phyloP scores from a whole-genome alignment of 371 early-diverging fungal genomes.

The Mucor indicus region DNA sequence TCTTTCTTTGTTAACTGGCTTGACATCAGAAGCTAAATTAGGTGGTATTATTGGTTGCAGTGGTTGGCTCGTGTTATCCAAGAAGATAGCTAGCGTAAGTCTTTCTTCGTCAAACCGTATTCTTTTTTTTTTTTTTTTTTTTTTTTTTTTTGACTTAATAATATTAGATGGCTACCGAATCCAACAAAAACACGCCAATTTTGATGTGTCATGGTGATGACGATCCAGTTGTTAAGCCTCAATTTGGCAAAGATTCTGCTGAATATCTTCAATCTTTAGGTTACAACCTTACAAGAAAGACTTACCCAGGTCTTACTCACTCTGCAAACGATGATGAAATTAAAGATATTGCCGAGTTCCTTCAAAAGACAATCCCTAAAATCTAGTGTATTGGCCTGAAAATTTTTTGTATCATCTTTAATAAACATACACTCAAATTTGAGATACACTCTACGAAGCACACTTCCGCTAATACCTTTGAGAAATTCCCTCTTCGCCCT shows the following conservation, averaged over 20 bases:
- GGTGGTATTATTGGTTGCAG: constrained; percentile 68
- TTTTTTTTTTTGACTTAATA: too few relatives aligned
- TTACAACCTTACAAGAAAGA: constrained; percentile 70
- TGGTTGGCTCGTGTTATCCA: constrained; percentile 76
- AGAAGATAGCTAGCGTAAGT: constrained; percentile 53
- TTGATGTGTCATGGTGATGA: constrained; percentile 87
- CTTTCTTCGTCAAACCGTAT: not conserved
- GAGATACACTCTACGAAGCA: too few relatives aligned
- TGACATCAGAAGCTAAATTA: constrained; percentile 71
- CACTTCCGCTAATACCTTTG: too few relatives aligned
- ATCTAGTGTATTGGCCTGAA: too few relatives aligned
- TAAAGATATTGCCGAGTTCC: constrained; percentile 66
- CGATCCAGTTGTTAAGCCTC: constrained; percentile 75
- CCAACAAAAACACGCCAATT: constrained; percentile 78
- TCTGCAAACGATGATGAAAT: constrained; percentile 74
- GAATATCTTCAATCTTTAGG: constrained; percentile 64
- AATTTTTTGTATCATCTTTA: too few relatives aligned
- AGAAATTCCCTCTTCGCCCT: too few relatives aligned
- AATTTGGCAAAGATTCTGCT: constrained; percentile 69
- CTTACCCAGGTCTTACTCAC: constrained; percentile 82
- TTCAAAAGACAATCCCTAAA: constrained; percentile 14
- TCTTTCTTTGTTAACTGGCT: constrained; percentile 70
- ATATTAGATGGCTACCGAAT: constrained; percentile 60
- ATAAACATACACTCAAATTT: too few relatives aligned
- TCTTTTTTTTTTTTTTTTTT: not conserved